Evolutionary conservation across 352 stramenopile species (phyloP).

Genomic region (Phytophthora pseudosyringae): DNA sequence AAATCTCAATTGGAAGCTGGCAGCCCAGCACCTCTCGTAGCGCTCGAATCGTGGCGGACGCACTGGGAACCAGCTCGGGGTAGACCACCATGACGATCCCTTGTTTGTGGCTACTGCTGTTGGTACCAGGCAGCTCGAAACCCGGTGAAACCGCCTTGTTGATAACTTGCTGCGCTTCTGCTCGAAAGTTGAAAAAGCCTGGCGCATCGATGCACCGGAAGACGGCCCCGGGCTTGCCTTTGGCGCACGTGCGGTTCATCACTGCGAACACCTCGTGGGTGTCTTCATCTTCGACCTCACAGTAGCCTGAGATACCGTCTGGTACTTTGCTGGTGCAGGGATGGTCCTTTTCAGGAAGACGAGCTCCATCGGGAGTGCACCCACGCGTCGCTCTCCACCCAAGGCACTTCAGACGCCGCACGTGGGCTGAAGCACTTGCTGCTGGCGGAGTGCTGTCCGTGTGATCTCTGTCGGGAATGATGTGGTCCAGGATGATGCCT

Average conservation of each 20-base stretch:
- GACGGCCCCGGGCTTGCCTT: slow-evolving; percentile 33
- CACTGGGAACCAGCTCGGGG: slow-evolving; percentile 19
- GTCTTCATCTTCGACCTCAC: slow-evolving; percentile 53
- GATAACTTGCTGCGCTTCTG: slow-evolving; percentile 2
- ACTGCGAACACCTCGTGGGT: slow-evolving; percentile 59
- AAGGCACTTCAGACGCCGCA: slow-evolving; percentile 40
- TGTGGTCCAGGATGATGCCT: slow-evolving; percentile 4
- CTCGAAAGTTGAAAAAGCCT: slow-evolving; percentile 64
- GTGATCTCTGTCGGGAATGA: neutral
- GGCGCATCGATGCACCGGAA: slow-evolving; percentile 54
- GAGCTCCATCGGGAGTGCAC: slow-evolving; percentile 47
- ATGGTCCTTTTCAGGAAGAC: slow-evolving; percentile 46
- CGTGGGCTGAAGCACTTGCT: neutral
- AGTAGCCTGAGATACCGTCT: slow-evolving; percentile 54
- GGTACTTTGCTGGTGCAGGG: slow-evolving; percentile 43
- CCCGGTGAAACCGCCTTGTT: neutral
- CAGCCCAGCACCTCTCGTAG: slow-evolving; percentile 24
- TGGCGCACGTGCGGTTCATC: slow-evolving; percentile 64
- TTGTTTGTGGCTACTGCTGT: neutral
- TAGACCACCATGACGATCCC: slow-evolving; percentile 35
- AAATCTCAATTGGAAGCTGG: slow-evolving; percentile 23
- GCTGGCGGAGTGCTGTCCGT: neutral
- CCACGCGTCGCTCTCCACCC: slow-evolving; percentile 54
- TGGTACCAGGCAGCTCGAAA: slow-evolving; percentile 35
- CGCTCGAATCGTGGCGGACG: slow-evolving; percentile 22